Conservation (phyloP, 306 rosid genomes). For the Parietaria judaica region DNA sequence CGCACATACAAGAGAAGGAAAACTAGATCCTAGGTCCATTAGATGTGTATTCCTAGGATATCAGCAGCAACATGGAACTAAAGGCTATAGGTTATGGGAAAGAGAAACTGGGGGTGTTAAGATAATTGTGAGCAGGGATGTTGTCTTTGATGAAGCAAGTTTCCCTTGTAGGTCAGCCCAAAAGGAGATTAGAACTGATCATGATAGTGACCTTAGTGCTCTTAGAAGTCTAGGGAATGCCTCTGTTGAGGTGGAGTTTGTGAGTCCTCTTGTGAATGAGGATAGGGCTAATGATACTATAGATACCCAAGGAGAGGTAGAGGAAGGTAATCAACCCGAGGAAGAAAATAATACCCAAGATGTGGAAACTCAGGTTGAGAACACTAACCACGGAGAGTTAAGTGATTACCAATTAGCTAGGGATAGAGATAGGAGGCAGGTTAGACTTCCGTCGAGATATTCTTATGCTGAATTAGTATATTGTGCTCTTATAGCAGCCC, state of each 20-base stretch:
- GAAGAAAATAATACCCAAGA: not conserved
- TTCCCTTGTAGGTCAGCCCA: not conserved
- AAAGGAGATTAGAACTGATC: too few relatives aligned
- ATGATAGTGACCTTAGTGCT: too few relatives aligned
- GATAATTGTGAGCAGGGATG: not conserved
- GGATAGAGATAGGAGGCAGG: not conserved
- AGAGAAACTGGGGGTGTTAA: not conserved
- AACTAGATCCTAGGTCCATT: not conserved
- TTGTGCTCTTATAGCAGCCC: not conserved
- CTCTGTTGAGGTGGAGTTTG: too few relatives aligned
- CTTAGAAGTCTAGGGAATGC: too few relatives aligned
- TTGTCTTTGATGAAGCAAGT: not conserved
- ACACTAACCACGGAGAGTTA: not conserved
- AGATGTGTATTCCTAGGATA: not conserved
- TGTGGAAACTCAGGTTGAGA: not conserved
- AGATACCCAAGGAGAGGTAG: too few relatives aligned
- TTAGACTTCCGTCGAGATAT: too few relatives aligned
- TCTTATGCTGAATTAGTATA: too few relatives aligned
- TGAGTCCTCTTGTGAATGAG: too few relatives aligned
- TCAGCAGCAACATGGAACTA: not conserved
- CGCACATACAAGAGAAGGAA: not conserved
- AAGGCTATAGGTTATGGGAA: not conserved
- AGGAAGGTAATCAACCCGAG: not conserved
- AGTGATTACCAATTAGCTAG: not conserved
- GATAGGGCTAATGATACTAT: too few relatives aligned